Percentiles rank a stretch among this genome's conserved stretches.
Evolutionary conservation across 169 alveolate species (phyloP).

Genomic region (Perkinsus marinus): DNA sequence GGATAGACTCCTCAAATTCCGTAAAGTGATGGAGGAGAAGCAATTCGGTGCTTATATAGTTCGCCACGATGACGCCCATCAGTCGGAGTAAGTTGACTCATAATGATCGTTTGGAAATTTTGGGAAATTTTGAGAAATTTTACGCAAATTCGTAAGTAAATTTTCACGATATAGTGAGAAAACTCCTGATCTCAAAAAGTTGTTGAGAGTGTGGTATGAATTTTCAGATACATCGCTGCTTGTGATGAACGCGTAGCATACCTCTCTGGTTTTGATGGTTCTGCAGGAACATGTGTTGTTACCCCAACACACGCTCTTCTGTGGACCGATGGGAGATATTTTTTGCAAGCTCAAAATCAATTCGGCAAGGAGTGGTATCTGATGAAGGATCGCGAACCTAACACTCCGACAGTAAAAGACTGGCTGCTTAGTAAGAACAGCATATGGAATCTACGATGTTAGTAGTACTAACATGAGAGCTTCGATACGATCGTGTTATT

Average conservation of each 20-base stretch:
- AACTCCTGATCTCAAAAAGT: background rate
- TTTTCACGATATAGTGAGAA: background rate
- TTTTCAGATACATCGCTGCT: constrained; percentile 2
- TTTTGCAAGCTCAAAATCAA: constrained; percentile 42
- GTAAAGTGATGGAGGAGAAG: constrained; percentile 22
- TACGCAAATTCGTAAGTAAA: background rate
- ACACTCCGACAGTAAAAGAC: constrained; percentile 20
- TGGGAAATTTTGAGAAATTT: background rate
- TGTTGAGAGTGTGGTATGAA: background rate
- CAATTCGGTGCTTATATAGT: constrained; percentile 31
- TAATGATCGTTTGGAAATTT: background rate
- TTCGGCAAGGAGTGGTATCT: constrained; percentile 29
- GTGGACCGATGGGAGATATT: constrained; percentile 48
- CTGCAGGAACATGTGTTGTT: constrained; percentile 36
- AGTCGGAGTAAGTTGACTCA: constrained; percentile 19
- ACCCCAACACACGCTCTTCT: constrained; percentile 32
- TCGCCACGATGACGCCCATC: constrained; percentile 40
- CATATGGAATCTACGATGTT: background rate
- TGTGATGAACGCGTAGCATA: constrained; percentile 31
- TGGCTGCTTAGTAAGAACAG: background rate
- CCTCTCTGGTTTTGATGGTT: constrained; percentile 34
- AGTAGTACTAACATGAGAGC: too few relatives aligned
- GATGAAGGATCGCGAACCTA: constrained; percentile 22
- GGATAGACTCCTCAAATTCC: constrained; percentile 18
- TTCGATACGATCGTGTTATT: too few relatives aligned